Base-by-base conservation (phyloP, 1,284 basidiomycete genomes). In the Trametes sp. region DNA sequence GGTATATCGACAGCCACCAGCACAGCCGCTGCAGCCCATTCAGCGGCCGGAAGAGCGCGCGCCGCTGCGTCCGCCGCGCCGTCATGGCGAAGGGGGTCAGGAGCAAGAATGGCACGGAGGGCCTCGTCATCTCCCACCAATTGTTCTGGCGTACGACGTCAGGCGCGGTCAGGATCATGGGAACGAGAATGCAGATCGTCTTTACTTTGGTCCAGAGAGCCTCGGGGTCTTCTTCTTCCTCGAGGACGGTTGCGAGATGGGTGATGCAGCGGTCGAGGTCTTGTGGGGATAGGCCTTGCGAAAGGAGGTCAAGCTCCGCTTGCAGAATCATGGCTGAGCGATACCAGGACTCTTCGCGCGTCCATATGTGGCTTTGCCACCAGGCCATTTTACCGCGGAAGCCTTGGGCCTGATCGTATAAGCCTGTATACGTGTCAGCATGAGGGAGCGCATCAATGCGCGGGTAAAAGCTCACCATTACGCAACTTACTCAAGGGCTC, bases 311-410 rank as follows among this genome's bases (percentile, higher is more conserved):
- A n/a, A n/a, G n/a, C 1, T n/a, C 19, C 13, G 1, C 8, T 16
- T 8, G 3, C 48, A 26, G 52, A 23, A 36, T 13, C 0, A 44
- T 10, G 19, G 49, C 41, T n/a, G 31, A 41, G 3, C 28, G 14
- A 16, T 24, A 23, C 38, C 42, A 59, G 4, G 49, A 36, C 4
- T 35, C 33, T 23, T 52, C 26, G 48, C 28, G 21, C 29, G 36
- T 9, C 56, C 56, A 58, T 1, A 58, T 35, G 38, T 58, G 48
- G 38, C 52, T 52, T 29, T 51, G 26, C 38, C 56, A 51, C 48
- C 56, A 58, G 49, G 21, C 11, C 7, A 58, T 19, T 21, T 50
- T 57, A 19, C 26, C 35, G 23, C 13, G 4, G 16, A 23, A 8
- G n/a, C 36, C 21, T 3, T 13, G 16, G 13, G 31, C 23, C n/a